phyloP scores from a whole-genome alignment of 257 asterid species.

The Oldenlandia corymbosa region DNA sequence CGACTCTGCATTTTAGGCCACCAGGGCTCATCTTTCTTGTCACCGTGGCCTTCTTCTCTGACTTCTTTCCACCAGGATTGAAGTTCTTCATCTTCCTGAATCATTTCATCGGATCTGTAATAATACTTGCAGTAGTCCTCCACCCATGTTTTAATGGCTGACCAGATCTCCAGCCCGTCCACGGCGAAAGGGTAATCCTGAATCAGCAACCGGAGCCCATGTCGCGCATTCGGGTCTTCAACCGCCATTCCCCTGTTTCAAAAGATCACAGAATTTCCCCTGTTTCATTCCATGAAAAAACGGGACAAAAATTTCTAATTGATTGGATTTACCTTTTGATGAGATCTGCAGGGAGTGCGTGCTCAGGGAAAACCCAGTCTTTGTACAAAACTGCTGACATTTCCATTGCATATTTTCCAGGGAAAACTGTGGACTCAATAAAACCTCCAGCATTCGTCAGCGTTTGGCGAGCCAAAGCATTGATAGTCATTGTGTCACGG shows the following conservation, averaged over 20 bases:
- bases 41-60: slow-evolving; percentile 1
- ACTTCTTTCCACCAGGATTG: slow-evolving; percentile 10
- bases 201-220: not conserved
- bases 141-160: not conserved
- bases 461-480: not conserved
- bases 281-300: no score
- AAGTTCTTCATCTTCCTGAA: slow-evolving; percentile 1
- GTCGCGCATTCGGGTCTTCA: not conserved
- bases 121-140: not conserved
- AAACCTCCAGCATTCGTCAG: not conserved
- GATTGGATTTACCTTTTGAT: not conserved
- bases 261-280: no score
- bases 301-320: no score
- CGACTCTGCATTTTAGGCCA: slow-evolving; percentile 3
- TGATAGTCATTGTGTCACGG: not conserved
- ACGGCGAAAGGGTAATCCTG: not conserved
- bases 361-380: not conserved
- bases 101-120: not conserved
- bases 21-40: slow-evolving; percentile 11
- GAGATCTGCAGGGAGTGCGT: not conserved
- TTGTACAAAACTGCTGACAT: not conserved
- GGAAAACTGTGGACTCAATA: not conserved
- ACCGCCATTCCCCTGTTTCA: not conserved
- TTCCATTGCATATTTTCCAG: not conserved
- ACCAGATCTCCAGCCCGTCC: not conserved